phyloP scores from a whole-genome alignment of 2,329 filamentous ascomycete genomes.

The Ilyonectria destructans region DNA sequence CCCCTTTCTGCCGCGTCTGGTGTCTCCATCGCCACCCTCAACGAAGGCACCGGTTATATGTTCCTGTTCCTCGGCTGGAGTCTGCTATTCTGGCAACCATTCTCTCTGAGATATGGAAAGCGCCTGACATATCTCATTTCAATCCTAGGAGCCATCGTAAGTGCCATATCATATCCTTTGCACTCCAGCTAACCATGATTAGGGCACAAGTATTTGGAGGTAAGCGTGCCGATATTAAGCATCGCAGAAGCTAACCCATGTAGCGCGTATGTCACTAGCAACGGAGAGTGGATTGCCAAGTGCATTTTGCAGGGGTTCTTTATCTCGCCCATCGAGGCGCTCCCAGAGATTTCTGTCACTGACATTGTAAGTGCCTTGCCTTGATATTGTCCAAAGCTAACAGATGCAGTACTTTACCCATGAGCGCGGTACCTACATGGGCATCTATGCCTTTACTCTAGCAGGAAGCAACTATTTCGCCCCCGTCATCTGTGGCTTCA shows the following conservation, averaged over 20 bases:
- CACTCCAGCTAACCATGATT: not conserved
- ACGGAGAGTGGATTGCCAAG: constrained; percentile 62
- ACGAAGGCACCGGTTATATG: constrained; percentile 60
- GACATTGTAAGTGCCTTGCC: constrained; percentile 52
- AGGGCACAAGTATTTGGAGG: constrained; percentile 49
- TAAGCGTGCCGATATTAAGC: constrained; percentile 3
- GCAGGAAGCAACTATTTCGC: constrained; percentile 62
- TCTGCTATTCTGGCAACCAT: constrained; percentile 64
- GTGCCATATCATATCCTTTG: not conserved
- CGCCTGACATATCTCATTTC: constrained; percentile 58
- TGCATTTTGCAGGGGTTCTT: constrained; percentile 63
- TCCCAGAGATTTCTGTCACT: constrained; percentile 62
- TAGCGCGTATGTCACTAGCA: constrained; percentile 57
- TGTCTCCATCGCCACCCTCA: constrained; percentile 54
- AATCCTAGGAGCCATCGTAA: constrained; percentile 51
- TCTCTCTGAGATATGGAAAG: constrained; percentile 64
- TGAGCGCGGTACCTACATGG: constrained; percentile 61
- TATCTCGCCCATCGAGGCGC: constrained; percentile 62
- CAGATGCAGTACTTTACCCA: constrained; percentile 55
- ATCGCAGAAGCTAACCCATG: not conserved
- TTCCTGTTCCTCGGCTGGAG: constrained; percentile 64
- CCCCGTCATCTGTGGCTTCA: constrained; percentile 63
- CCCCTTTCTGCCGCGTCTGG: constrained; percentile 54
- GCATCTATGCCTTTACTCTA: constrained; percentile 59
- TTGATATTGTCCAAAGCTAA: not conserved